A percentile compares a stretch with the other conserved stretches of the same genome.
Conservation (phyloP, 306 rosid genomes). For the Dryas drummondii region DNA sequence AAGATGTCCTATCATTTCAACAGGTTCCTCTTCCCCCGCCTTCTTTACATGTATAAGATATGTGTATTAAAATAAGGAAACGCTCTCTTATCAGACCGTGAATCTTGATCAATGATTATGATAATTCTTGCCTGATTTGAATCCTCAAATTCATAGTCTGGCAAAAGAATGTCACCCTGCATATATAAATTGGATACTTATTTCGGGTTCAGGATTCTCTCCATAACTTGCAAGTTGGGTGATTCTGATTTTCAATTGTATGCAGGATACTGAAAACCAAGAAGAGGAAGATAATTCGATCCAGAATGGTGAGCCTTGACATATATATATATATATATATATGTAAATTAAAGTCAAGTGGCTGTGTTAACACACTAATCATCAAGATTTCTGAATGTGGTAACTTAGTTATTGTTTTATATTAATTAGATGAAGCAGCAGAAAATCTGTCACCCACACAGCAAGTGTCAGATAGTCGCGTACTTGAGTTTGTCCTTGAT, state of each 20-base stretch:
- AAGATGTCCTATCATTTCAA: conserved; percentile 19
- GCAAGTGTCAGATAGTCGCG: conserved; percentile 16
- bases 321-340: background rate
- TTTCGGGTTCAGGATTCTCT: background rate
- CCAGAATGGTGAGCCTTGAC: conserved; percentile 25
- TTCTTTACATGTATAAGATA: background rate
- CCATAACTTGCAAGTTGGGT: background rate
- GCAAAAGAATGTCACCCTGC: background rate
- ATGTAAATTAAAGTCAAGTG: background rate
- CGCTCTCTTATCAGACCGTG: no score
- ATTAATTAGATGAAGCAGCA: conserved; percentile 20
- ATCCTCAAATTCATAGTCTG: no score
- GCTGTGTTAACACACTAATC: background rate
- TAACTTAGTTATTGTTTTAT: background rate
- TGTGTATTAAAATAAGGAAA: no score
- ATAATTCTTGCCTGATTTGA: no score
- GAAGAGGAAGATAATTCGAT: conserved; percentile 1
- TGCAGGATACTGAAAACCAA: conserved; percentile 27
- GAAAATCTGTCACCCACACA: conserved; percentile 4
- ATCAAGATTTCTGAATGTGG: background rate
- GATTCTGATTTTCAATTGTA: background rate
- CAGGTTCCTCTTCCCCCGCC: conserved; percentile 24
- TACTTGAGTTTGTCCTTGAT: conserved; percentile 35
- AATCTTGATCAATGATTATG: no score
- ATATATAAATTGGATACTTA: background rate